These are phyloP conservation scores for Pseudisothecium myosuroides DNA, from an alignment of 225 moss, liverwort and hornwort genomes.

Conservation along the genomic window DNA sequence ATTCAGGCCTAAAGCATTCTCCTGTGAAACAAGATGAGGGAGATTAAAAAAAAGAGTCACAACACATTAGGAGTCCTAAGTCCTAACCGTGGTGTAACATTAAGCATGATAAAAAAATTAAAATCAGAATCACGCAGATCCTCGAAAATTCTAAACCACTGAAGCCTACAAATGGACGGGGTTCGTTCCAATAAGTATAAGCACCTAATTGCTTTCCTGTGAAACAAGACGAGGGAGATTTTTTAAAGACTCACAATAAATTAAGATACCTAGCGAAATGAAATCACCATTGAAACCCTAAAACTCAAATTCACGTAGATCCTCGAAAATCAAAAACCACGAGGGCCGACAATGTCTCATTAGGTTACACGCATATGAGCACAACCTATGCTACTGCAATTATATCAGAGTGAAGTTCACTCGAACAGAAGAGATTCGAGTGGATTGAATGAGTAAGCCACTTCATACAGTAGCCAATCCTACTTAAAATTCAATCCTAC, in stretches of 20 bases:
- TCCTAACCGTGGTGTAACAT: not conserved
- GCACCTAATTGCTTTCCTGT: not conserved
- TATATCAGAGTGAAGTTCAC: not conserved
- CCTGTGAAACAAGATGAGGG: not conserved
- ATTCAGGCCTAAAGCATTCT: not conserved
- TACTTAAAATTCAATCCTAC: not conserved
- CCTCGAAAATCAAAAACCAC: not conserved
- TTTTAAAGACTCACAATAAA: not conserved
- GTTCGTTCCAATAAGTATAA: not conserved
- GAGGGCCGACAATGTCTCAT: not conserved
- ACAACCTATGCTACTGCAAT: not conserved
- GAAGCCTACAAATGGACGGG: not conserved
- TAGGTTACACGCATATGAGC: not conserved
- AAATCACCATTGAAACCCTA: not conserved
- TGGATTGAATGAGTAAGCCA: not conserved
- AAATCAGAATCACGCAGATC: not conserved
- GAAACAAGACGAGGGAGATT: not conserved
- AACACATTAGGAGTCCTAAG: not conserved
- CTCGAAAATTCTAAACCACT: not conserved
- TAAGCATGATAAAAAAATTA: not conserved
- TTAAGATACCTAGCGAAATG: not conserved
- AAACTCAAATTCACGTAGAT: not conserved
- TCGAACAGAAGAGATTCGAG: not conserved
- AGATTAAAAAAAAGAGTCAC: not conserved
- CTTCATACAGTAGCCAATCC: not conserved